Evolutionary conservation across 2,329 filamentous ascomycete species (phyloP).

Genomic region (Colletotrichum sp.): DNA sequence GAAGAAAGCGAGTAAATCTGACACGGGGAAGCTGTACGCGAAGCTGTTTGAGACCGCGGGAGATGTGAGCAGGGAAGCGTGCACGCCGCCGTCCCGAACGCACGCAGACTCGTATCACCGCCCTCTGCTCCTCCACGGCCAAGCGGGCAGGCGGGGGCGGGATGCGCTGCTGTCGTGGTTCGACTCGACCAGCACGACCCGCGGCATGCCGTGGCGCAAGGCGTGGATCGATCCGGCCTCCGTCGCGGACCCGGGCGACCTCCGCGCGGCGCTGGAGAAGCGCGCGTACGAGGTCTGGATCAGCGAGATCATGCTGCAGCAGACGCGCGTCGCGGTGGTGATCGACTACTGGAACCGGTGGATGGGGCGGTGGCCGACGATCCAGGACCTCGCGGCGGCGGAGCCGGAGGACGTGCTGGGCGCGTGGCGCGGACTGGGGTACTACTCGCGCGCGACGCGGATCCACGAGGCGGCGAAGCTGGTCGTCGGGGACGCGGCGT

Average conservation of each 20-base stretch:
- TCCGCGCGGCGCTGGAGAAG: constrained; percentile 48
- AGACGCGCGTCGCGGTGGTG: constrained; percentile 66
- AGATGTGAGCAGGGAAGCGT: background rate
- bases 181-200: constrained; percentile 46
- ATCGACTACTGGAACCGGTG: constrained; percentile 68
- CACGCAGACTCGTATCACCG: constrained; percentile 46
- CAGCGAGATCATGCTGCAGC: constrained; percentile 70
- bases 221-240: constrained; percentile 53
- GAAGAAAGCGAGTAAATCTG: background rate
- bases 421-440: constrained; percentile 65
- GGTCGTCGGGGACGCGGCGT: constrained; percentile 45
- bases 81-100: background rate
- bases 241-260: constrained; percentile 28
- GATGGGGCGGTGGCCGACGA: constrained; percentile 65
- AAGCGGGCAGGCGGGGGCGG: constrained; percentile 30
- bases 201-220: constrained; percentile 65
- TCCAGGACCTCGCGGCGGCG: constrained; percentile 59
- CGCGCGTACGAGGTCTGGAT: constrained; percentile 71
- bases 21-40: background rate
- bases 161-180: constrained; percentile 55
- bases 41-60: background rate
- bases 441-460: constrained; percentile 67
- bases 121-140: constrained; percentile 50
- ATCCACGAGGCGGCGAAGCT: constrained; percentile 61
- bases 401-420: constrained; percentile 58